Evolutionary conservation across 2,329 filamentous ascomycete genomes (phyloP).

Genomic region (Cladosporium sp.): DNA sequence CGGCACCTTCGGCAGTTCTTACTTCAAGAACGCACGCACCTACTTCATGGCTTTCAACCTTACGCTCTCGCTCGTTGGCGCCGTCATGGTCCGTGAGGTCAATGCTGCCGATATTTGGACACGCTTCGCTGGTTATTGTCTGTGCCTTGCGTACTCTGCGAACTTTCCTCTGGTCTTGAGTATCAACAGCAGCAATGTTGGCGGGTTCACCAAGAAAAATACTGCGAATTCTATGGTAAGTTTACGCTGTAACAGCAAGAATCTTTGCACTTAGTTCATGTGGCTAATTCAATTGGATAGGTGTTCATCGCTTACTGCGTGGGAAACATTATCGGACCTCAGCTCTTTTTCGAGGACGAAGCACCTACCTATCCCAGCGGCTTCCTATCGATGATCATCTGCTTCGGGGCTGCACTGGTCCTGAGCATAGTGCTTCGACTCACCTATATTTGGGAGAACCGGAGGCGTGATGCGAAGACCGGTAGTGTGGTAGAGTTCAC

Average conservation of each 20-base stretch:
- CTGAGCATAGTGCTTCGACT: not conserved
- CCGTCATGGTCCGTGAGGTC: not conserved
- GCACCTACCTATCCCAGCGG: slow-evolving; percentile 40
- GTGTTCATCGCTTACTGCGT: slow-evolving; percentile 17
- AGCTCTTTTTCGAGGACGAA: slow-evolving; percentile 52
- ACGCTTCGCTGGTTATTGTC: not conserved
- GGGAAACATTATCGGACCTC: slow-evolving; percentile 47
- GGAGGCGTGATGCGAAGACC: not conserved
- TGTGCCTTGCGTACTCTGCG: not conserved
- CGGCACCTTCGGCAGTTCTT: not conserved
- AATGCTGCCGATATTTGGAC: not conserved
- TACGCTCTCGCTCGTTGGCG: not conserved
- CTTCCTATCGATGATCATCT: not conserved
- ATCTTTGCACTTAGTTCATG: not conserved
- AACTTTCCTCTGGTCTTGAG: not conserved
- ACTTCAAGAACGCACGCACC: not conserved
- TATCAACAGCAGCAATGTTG: not conserved
- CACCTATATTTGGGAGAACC: not conserved
- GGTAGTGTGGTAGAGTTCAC: not conserved
- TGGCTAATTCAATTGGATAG: not conserved
- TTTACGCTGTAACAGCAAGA: too few relatives aligned
- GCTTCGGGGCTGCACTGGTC: not conserved
- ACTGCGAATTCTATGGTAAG: not conserved
- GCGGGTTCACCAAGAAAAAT: not conserved
- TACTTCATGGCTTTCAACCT: not conserved